Evolutionary conservation across 345 rosid genomes (phyloP), one percentile per base, ranked within the genome.

Genomic region (Pistacia integerrima): DNA sequence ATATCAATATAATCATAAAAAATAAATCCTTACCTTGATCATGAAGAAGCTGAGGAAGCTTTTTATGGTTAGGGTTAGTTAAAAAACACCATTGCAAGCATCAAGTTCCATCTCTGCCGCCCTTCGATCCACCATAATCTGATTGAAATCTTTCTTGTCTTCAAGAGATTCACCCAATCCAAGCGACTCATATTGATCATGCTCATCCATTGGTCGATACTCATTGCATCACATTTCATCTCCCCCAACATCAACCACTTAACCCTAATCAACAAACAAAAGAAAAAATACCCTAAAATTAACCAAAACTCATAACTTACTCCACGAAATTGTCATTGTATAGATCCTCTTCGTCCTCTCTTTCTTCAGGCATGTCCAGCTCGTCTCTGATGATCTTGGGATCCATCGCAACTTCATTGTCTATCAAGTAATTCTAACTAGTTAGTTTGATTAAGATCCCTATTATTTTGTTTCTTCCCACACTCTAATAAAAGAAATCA

Each of bases 271-370:
- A 48, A 38, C 48, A 1, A 0, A 25, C 25, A 25, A 25, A 25
- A 25, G 25, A 52, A 38, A 5, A 60, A 57, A 66, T 33, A 13
- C 16, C 56, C 22, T 7, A 14, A 33, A 20, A 5, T 2, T 11
- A 35, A 67, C 6, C 54, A 18, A n/a, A 71, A 67, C 44, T 44
- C 16, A 18, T 64, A 51, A 76, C 89, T 73, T 6, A 90, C 88
- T 92, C 85, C 86, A 93, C 2, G 85, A 77, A 93, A 70, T 91
- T 85, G 35, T 92, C 99, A 54, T 87, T 73, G 86, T 38, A 93
- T 4, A 96, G 97, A 80, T 96, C 99, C 82, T 96, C 99, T 59
- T 98, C 99, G 44, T 93, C 96, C 59, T 86, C 94, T n/a, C 88
- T 90, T 16, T 77, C 77, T 16, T 74, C 77, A 8, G 74, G 84